Evolutionary conservation across 2,329 filamentous ascomycete species (phyloP).

Genomic region (Corynespora cassiicola): DNA sequence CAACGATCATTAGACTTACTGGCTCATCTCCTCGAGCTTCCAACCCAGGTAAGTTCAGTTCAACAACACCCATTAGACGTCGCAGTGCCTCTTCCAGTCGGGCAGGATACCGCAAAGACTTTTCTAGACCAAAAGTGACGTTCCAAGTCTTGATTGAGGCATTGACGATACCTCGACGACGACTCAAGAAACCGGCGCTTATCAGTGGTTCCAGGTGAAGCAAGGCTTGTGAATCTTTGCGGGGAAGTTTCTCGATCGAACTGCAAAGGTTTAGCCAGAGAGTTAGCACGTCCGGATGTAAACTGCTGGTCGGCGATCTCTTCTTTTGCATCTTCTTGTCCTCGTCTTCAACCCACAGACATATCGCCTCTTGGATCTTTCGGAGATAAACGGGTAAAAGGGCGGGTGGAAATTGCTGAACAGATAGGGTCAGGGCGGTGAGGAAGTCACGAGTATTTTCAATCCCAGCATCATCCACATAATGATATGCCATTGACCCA

Average conservation of each 20-base stretch:
- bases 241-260: conserved; percentile 61
- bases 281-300: conserved; percentile 36
- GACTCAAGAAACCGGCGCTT: conserved; percentile 60
- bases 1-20: conserved; percentile 46
- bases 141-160: conserved; percentile 72
- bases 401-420: conserved; percentile 48
- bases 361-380: conserved; percentile 67
- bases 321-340: conserved; percentile 38
- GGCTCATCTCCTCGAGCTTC: conserved; percentile 42
- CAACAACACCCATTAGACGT: conserved; percentile 63
- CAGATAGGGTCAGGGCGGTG: conserved; percentile 55
- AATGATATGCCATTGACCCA: conserved; percentile 63
- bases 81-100: conserved; percentile 68
- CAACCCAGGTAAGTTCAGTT: conserved; percentile 59
- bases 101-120: conserved; percentile 68
- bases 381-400: conserved; percentile 64
- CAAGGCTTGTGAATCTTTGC: conserved; percentile 65
- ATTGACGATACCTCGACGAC: conserved; percentile 58
- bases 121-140: conserved; percentile 66
- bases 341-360: conserved; percentile 68
- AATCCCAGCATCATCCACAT: conserved; percentile 47
- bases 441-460: conserved; percentile 57
- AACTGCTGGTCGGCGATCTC: conserved; percentile 20
- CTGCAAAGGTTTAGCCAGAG: conserved; percentile 56
- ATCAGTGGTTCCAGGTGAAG: conserved; percentile 60